These are phyloP conservation scores for Hypericum androsaemum DNA, from an alignment of 345 rosid species.

Conservation along the genomic window DNA sequence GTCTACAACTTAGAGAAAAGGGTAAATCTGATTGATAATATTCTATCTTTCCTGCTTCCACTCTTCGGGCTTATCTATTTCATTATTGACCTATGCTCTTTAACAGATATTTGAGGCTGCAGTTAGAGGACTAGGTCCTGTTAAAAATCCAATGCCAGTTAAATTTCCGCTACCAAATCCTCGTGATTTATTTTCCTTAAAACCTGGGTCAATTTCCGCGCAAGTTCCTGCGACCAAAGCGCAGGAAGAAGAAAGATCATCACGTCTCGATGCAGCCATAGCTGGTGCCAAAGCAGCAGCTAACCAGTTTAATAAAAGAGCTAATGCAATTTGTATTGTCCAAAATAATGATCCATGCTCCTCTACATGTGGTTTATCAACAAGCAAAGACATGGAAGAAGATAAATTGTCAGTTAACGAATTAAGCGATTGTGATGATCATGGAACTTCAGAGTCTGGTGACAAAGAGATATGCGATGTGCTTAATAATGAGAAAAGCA, in stretches of 20 bases:
- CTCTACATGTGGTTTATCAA: background rate
- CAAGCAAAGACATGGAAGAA: background rate
- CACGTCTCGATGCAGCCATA: slow-evolving; percentile 58
- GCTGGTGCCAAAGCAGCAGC: slow-evolving; percentile 86
- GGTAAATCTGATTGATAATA: slow-evolving; percentile 28
- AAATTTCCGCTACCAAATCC: slow-evolving; percentile 69
- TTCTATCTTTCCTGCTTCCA: background rate
- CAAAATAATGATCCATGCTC: background rate
- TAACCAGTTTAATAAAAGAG: slow-evolving; percentile 59
- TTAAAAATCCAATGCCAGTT: slow-evolving; percentile 41
- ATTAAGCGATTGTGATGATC: background rate
- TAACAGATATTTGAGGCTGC: slow-evolving; percentile 61
- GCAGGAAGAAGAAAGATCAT: slow-evolving; percentile 30
- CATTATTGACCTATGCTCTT: slow-evolving; percentile 1
- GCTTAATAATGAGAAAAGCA: background rate
- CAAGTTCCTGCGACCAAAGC: slow-evolving; percentile 20
- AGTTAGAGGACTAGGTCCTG: slow-evolving; percentile 60
- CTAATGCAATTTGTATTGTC: slow-evolving; percentile 10
- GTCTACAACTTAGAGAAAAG: slow-evolving; percentile 90
- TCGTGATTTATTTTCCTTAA: slow-evolving; percentile 58
- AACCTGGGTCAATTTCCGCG: slow-evolving; percentile 53
- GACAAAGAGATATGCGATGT: background rate
- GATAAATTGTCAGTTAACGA: background rate
- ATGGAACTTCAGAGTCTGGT: background rate
- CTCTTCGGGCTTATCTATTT: background rate